Base-by-base conservation (phyloP, 305 asterid species). In the Fraxinus nigra region DNA sequence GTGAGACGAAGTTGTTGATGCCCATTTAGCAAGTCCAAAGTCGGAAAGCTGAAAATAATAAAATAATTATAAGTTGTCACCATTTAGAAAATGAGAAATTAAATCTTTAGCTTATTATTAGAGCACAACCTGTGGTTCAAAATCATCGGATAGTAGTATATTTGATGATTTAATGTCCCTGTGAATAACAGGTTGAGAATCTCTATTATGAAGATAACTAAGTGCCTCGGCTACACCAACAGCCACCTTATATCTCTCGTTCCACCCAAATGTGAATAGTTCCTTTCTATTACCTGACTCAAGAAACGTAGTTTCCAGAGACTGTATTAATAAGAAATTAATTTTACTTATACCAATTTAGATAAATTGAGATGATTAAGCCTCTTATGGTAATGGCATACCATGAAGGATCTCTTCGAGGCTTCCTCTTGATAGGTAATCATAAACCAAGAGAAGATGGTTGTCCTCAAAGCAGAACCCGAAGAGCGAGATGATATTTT, bases 11-110 rank as follows among this genome's bases (percentile, higher is more conserved):
- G 92, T 83, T 7, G 93, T 77, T 7, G 97, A 89, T 48, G 98
- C 97, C 98, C 98, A 93, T 85, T 93, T 94, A 65, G 99, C 98
- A 84, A 96, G 97, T 54, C 99, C 99, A 43, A 96, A 96, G 72
- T 96, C 99, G 3, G 98, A 96, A 72, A 96, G 94, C 99, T 96
- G 93, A 77, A 75, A 67, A 78, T 28, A 76, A 34, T 56, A 82
- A 24, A 72, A 72, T 7, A 30, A n/a, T 20, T 22, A n/a, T 63
- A 73, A 80, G 43, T 69, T 14, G 20, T 63, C 32, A 35, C 26
- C 40, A 69, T 81, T 7, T 26, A 24, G 72, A 38, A 73, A 69
- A 24, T 65, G 59, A 46, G 75, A 80, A 24, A 40, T 34, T 7
- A 78, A 75, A 35, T 73, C 40, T 20, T 28, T 65, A 11, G 72